Base-by-base conservation (phyloP, 495 filamentous ascomycete species). In the Durotheca rogersii region DNA sequence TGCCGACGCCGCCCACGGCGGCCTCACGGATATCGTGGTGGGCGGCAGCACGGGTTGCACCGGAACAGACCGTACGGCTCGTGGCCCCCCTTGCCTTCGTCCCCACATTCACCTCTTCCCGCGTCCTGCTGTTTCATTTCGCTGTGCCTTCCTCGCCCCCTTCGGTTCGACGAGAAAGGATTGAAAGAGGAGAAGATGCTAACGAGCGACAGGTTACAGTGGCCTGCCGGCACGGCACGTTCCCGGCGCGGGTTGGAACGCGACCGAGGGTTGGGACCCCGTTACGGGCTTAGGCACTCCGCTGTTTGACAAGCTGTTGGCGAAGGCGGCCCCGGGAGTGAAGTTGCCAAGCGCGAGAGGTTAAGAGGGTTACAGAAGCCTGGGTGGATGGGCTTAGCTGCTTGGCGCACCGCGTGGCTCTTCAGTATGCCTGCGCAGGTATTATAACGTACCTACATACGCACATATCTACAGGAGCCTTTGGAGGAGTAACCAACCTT, bases 171-270 rank as follows among this genome's bases (percentile, higher is more conserved):
- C n/a, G n/a, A n/a, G n/a, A n/a, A n/a, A n/a, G n/a, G n/a, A n/a
- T n/a, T n/a, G n/a, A n/a, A n/a, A n/a, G 1, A 39, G 15, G 10
- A 30, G n/a, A 11, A 7, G 4, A 39, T 12, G 9, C 52, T 49
- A 44, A 56, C 20, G 35, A n/a, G 1, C 38, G 11, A 15, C 21
- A 56, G 53, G 53, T 14, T 59, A 59, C 17, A 59, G 56, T 44
- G 63, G 53, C 17, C 35, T 58, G 3, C 51, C 47, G 30, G 64
- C 70, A 3, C 63, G 69, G 0, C 40, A 65, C 9, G 66, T 82
- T 7, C 72, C 72, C 0, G 72, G 76, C 41, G 82, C 83, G 0
- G 72, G 78, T 21, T 89, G 80, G 81, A 81, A 84, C 58, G 79
- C 80, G 6, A 77, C 75, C 0, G 17, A 48, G 4, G 79, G 78